Evolutionary conservation across 805 yeast species (phyloP), one percentile per base, ranked within the genome.

Genomic region (Yamadazyma akitaensis): DNA sequence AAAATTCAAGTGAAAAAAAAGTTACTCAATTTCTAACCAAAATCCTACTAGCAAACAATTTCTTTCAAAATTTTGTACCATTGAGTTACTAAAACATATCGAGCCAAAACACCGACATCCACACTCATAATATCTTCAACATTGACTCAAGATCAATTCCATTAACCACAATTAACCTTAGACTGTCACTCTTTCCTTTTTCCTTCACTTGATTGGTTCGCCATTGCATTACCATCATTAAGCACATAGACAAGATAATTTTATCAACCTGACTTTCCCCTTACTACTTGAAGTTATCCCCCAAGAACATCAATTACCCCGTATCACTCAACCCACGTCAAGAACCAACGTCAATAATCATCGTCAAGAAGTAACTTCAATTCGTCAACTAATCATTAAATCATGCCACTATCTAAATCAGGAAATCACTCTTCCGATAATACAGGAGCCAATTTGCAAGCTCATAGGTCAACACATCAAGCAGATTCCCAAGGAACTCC

Each of bases 241-340:
- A 28, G 12, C 32, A 28, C 10, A 28, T 13, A 37, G 13, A 18
- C 14, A 19, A 18, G 19, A 21, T 24, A 18, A 24, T 14, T 37
- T n/a, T 13, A 18, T 5, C 26, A 18, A 12, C 24, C 14, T 37
- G 24, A 24, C 39, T 16, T 34, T 13, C 21, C 30, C 17, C 17
- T 25, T 12, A 19, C 39, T 17, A 18, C 39, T 11, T 13, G 17
- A 21, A 18, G 28, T 21, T 38, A 19, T 38, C 33, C 41, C 14
- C 25, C 33, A 13, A 31, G 33, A 38, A 38, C 41, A 38, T 38
- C 41, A 38, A 25, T 38, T 38, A 25, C 41, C 41, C 41, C 25
- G 41, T 38, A 38, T 38, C 41, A 38, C 17, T 21, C 24, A 5
- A 17, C 31, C 32, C 32, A 28, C 32, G n/a, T 13, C n/a, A 28